Base-by-base conservation (phyloP, 208 protist species). In the Angomonas desouzai region DNA sequence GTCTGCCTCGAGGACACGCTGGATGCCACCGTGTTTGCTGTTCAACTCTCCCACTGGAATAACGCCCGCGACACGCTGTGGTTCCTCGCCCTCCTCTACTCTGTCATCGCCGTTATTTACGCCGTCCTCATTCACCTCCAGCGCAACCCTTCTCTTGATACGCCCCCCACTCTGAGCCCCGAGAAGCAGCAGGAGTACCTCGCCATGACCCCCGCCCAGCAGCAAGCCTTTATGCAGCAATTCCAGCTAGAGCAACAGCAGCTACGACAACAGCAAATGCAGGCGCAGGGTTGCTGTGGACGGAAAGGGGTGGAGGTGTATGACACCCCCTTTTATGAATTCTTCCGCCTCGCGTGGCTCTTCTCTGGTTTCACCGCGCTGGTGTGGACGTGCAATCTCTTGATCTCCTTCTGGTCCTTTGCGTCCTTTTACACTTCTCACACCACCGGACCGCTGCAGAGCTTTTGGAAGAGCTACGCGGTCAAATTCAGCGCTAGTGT, bases 311-410 rank as follows among this genome's bases (percentile, higher is more conserved):
- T 89, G 48, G 75, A 90, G 72, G 63, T 94, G 32, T 94, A 91
- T 74, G 83, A 84, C 23, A 94, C 88, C 1, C 83, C 84, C 13
- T 87, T 85, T 36, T 94, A 92, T 70, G 85, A 91, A 49, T 88
- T 91, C 60, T 77, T 91, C 51, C 85, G 88, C 62, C 55, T 89
- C 47, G 88, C 83, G 43, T 94, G 88, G 85, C 70, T 87, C 55
- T 72, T 89, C 45, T 72, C 75, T n/a, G 88, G 85, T 0, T 57
- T 94, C 18, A 83, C 77, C 2, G 68, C 73, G 3, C 69, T 94
- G 45, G 68, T 77, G 28, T 94, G 82, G 80, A 71, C 67, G 3
- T 68, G 38, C 60, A 89, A 80, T 64, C 48, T 88, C 0, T 67
- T 88, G 38, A 28, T 77, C 29, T 91, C 81, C 55, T 90, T 86